Percentiles rank a stretch among this genome's conserved stretches.
Evolutionary conservation across 2,329 filamentous ascomycete genomes (phyloP).

Genomic region (Chaetomium olivaceum): DNA sequence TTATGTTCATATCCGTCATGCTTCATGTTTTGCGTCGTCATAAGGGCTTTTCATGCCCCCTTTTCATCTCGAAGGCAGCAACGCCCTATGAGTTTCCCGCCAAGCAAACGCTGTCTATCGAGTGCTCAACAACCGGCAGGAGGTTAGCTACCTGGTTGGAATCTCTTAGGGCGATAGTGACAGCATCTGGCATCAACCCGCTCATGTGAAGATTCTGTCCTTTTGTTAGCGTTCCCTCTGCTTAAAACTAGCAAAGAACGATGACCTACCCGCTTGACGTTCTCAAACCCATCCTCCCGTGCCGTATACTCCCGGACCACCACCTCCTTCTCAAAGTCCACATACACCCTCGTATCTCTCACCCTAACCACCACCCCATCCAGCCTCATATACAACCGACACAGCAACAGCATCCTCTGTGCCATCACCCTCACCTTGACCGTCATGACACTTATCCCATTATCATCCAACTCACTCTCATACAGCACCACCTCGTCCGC

Average conservation of each 20-base stretch:
- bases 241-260: background rate
- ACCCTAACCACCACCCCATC: conserved; percentile 88
- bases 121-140: conserved; percentile 69
- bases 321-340: conserved; percentile 78
- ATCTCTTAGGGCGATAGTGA: conserved; percentile 75
- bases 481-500: conserved; percentile 96
- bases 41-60: background rate
- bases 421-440: conserved; percentile 95
- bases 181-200: conserved; percentile 65
- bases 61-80: background rate
- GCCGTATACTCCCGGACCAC: conserved; percentile 88
- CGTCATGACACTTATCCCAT: conserved; percentile 86
- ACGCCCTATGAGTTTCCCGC: conserved; percentile 5
- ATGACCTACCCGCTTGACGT: conserved; percentile 66
- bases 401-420: conserved; percentile 78
- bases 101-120: conserved; percentile 52
- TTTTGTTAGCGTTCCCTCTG: conserved; percentile 21
- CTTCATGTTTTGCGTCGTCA: background rate
- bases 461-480: conserved; percentile 97
- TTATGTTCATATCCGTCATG: conserved; percentile 4
- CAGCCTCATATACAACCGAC: conserved; percentile 86
- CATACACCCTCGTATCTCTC: conserved; percentile 85
- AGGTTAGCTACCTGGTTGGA: conserved; percentile 72
- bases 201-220: conserved; percentile 50
- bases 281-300: conserved; percentile 79